Evolutionary conservation across 768 basidiomycete genomes (phyloP), one percentile per base, ranked within the genome.

Genomic region (Pisolithus microcarpus): DNA sequence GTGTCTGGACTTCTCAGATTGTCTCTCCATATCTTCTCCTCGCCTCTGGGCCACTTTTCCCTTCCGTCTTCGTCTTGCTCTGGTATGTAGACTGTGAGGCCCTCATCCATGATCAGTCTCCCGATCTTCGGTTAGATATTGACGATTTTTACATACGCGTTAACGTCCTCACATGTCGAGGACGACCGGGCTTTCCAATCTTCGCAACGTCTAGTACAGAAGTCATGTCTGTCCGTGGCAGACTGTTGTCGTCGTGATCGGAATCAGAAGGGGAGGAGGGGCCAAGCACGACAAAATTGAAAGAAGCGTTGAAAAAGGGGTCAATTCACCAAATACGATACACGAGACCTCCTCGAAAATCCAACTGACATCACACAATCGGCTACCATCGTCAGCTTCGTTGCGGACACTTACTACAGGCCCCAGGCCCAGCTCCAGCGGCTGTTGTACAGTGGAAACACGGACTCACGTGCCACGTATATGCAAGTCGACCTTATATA

Each of bases 21-120:
- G 18, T 68, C 72, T 64, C 81, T 87, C 88, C 88, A 91, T 1
- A 73, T 73, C 49, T 75, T 74, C 64, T 90, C 87, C 10, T 91
- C 85, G 38, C 89, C 89, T 54, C 74, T 75, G 30, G 89, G 89
- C 89, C 89, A 92, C 67, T 84, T 84, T 64, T 91, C 89, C 63
- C 87, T 83, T 31, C 89, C 89, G 42, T 74, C 65, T 3, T 76
- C 81, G 60, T 91, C 87, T 42, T 78, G 78, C 65, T 91, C 89
- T 4, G 89, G 86, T 3, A 84, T 68, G 61, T 89, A 91, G 15
- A 85, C 89, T 91, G 53, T 37, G 30, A 43, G n/a, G 46, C 19
- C 36, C n/a, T n/a, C 21, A 23, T 23, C 21, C 21, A 50, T 31
- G 13, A 45, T 40, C 5, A 43, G 55, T 47, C n/a, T 23, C 42